Conservation (phyloP, 75 land plant species). For the Larix kaempferi region DNA sequence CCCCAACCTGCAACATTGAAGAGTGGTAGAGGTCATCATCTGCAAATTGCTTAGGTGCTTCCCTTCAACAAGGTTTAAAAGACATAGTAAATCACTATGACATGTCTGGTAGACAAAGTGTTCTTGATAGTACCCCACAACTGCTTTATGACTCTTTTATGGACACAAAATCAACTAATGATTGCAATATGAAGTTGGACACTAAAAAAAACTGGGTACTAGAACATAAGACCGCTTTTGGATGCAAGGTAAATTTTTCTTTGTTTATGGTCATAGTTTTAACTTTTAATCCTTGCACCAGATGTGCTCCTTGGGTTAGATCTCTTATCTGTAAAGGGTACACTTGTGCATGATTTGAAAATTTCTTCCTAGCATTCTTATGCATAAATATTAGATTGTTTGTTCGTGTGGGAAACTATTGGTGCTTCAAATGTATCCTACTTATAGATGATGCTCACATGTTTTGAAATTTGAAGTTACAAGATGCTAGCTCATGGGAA, state of each 20-base stretch:
- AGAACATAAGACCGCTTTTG: neutral
- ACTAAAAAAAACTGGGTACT: neutral
- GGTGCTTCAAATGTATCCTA: too few species aligned
- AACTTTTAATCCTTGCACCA: too few species aligned
- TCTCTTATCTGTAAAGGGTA: too few species aligned
- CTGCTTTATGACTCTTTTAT: neutral
- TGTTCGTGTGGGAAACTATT: too few species aligned
- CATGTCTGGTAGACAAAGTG: neutral
- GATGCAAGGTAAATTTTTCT: neutral
- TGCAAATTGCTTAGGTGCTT: neutral
- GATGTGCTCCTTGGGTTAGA: too few species aligned
- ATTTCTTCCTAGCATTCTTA: too few species aligned
- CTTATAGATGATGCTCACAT: too few species aligned
- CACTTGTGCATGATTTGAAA: too few species aligned
- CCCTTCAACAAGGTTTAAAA: neutral
- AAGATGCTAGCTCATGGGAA: too few species aligned
- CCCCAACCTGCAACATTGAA: neutral
- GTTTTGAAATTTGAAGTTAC: too few species aligned
- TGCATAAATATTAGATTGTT: too few species aligned
- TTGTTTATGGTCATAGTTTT: too few species aligned
- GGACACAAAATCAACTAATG: neutral
- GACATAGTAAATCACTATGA: neutral
- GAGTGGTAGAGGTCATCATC: neutral
- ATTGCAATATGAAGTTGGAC: conserved; percentile 1
- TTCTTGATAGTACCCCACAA: conserved; percentile 1